Base-by-base conservation (phyloP, 108 stramenopile genomes). In the Conticribra guillardii region DNA sequence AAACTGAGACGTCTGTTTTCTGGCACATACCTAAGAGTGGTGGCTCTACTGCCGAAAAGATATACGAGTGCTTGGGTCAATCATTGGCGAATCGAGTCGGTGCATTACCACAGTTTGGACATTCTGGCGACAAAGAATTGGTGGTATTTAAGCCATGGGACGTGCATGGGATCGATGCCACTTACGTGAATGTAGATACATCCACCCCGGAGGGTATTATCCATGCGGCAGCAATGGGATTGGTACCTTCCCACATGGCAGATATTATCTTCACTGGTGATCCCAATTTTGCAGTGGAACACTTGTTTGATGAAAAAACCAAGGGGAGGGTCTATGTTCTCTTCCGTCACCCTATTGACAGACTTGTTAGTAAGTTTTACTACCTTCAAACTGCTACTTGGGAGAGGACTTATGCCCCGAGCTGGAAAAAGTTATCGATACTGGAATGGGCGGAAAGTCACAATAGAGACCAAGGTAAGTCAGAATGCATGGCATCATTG, bases 341-440 rank as follows among this genome's bases (percentile, higher is more conserved):
- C 1, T 71, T 84, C 50, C 76, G 84, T 53, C 64, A 84, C 23
- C 84, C 84, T 2, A 52, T 84, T 1, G 76, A 84, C 33, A 30
- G 80, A 19, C 64, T 81, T 32, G 67, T 82, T 16, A 76, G 74
- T 48, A 78, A 74, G 67, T 84, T 81, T 45, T 82, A 84, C 51
- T 84, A 84, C 48, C 66, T 71, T 16, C 77, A 75, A 33, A 29
- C 70, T 1, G 82, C 82, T 16, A 24, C 77, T 48, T 84, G 84
- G 84, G 84, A 84, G 68, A 41, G 60, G n/a, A 78, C 64, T 1
- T 87, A 83, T 32, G 54, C 60, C 31, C 79, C 82, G 0, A 60
- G 64, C 1, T 76, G 80, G 62, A 58, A 61, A 33, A 54, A 80
- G 27, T 67, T 82, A 60, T 64, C 70, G 3, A 30, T 81, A 33